Evolutionary conservation across 2,329 filamentous ascomycete species (phyloP).

Genomic region (Aspergillus sp.): DNA sequence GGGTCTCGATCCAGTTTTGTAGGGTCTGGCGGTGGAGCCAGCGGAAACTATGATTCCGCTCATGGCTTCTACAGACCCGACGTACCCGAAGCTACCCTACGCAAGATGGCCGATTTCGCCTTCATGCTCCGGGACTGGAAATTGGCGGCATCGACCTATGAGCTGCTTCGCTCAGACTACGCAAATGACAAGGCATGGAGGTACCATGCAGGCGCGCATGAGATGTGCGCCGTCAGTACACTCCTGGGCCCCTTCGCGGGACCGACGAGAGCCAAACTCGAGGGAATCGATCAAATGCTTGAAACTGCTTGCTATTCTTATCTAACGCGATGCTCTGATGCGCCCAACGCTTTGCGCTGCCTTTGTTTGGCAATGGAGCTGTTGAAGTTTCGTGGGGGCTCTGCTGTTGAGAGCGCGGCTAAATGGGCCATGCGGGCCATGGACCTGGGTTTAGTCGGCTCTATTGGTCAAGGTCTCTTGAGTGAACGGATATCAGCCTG

Average conservation of each 20-base stretch:
- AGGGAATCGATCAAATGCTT: conserved; percentile 81
- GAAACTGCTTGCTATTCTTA: conserved; percentile 93
- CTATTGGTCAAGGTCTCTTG: conserved; percentile 75
- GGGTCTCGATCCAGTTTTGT: conserved; percentile 59
- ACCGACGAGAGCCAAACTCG: conserved; percentile 72
- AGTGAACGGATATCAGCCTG: conserved; percentile 84
- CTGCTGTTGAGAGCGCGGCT: conserved; percentile 80
- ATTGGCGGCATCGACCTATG: conserved; percentile 85
- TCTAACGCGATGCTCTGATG: conserved; percentile 74
- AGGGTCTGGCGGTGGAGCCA: conserved; percentile 42
- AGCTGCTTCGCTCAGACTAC: conserved; percentile 84
- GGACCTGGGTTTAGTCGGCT: conserved; percentile 72
- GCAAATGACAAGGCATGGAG: conserved; percentile 96
- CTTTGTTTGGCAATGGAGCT: conserved; percentile 77
- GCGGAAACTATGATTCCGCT: conserved; percentile 71
- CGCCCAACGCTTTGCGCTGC: conserved; percentile 77
- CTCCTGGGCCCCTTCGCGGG: conserved; percentile 73
- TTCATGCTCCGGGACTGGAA: conserved; percentile 98
- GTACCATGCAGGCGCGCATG: conserved; percentile 88
- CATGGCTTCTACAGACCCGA: conserved; percentile 83
- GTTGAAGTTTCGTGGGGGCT: conserved; percentile 74
- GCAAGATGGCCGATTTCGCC: conserved; percentile 89
- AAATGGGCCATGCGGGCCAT: conserved; percentile 79
- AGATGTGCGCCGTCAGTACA: conserved; percentile 87
- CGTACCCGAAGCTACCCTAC: conserved; percentile 83